phyloP scores from a whole-genome alignment of 1,284 basidiomycete genomes.

The Fomitopsis schrenkii region DNA sequence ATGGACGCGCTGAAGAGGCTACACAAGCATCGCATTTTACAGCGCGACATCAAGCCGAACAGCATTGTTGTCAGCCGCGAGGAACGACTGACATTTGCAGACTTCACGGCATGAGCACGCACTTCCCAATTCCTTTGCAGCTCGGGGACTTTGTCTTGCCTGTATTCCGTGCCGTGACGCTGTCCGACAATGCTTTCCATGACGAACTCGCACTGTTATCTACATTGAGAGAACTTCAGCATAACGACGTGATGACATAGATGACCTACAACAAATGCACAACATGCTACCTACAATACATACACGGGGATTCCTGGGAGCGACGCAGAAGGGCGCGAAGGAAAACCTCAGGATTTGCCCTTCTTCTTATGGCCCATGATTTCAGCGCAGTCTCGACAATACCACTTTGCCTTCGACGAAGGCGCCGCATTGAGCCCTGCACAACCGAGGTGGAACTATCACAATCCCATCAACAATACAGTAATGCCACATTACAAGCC shows the following conservation, averaged over 20 bases:
- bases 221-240: no score
- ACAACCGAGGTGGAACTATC: constrained; percentile 73
- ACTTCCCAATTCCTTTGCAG: no score
- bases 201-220: no score
- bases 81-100: background rate
- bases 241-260: no score
- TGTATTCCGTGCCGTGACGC: no score
- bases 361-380: background rate
- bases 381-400: constrained; percentile 54
- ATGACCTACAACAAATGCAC: no score
- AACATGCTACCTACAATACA: no score
- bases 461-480: background rate
- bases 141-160: no score
- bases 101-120: background rate
- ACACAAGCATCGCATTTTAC: background rate
- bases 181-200: no score
- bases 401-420: constrained; percentile 57
- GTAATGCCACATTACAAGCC: background rate
- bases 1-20: background rate
- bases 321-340: no score
- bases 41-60: background rate
- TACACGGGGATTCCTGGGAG: no score
- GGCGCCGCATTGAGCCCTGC: constrained; percentile 60
- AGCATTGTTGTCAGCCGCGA: background rate
- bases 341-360: background rate